Evolutionary conservation across 1,139 yeast genomes (phyloP).

Genomic region (Spencermartinsiella ligniputridi): DNA sequence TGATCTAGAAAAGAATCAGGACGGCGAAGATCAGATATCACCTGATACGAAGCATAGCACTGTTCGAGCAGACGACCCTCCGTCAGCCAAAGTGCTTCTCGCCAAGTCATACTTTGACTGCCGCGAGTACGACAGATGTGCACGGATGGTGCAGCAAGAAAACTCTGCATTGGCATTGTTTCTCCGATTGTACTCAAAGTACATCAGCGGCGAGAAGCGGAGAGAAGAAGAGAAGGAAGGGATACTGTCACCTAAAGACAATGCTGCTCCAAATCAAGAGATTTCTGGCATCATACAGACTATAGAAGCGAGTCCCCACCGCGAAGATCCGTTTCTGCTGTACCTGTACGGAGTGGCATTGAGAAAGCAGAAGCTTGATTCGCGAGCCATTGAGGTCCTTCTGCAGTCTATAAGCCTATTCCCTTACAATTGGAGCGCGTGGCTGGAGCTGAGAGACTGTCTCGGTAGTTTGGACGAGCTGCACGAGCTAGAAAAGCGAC

Average conservation of each 20-base stretch:
- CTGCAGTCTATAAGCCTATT: constrained; percentile 55
- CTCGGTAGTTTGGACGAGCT: constrained; percentile 57
- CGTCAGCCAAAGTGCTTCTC: constrained; percentile 35
- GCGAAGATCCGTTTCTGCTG: constrained; percentile 55
- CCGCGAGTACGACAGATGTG: constrained; percentile 81
- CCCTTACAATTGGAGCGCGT: constrained; percentile 92
- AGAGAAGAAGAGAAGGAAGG: constrained; percentile 73
- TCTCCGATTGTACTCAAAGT: constrained; percentile 61
- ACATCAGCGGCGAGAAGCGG: constrained; percentile 69
- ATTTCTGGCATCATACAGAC: constrained; percentile 32
- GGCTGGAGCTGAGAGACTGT: constrained; percentile 76
- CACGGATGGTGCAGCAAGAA: constrained; percentile 51
- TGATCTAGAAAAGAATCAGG: constrained; percentile 35
- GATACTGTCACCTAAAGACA: constrained; percentile 45
- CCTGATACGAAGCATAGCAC: constrained; percentile 3
- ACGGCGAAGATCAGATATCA: constrained; percentile 13
- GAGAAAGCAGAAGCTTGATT: constrained; percentile 55
- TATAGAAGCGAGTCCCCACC: constrained; percentile 18
- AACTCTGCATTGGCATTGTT: constrained; percentile 51
- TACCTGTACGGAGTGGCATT: constrained; percentile 62
- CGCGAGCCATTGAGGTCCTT: constrained; percentile 56
- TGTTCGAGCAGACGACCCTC: constrained; percentile 1
- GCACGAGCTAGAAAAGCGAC: constrained; percentile 15
- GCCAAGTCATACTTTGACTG: constrained; percentile 78
- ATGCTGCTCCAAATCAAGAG: constrained; percentile 33